Evolutionary conservation across 495 filamentous ascomycete genomes (phyloP).

Genomic region (Parathielavia appendiculata): DNA sequence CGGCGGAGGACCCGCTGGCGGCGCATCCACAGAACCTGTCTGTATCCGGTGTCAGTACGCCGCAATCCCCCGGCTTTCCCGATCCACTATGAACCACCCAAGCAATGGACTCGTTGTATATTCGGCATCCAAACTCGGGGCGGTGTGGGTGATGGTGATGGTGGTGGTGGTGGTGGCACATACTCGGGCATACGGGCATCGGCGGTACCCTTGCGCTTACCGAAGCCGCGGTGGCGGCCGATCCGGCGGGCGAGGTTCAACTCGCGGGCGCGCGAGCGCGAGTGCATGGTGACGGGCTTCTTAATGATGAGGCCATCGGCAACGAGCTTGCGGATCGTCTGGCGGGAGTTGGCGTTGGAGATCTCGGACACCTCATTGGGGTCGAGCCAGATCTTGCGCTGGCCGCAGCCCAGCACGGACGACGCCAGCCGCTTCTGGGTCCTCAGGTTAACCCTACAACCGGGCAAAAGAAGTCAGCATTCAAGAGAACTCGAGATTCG

Average conservation of each 20-base stretch:
- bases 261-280: slow-evolving; percentile 86
- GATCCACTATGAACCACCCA: slow-evolving; percentile 5
- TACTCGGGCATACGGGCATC: slow-evolving; percentile 99
- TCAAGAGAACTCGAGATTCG: not conserved
- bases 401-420: slow-evolving; percentile 94
- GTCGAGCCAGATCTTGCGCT: slow-evolving; percentile 99
- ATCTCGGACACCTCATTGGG: slow-evolving; percentile 99
- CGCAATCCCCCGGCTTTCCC: not conserved
- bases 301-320: slow-evolving; percentile 99
- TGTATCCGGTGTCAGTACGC: slow-evolving; percentile 41
- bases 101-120: not conserved
- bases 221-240: slow-evolving; percentile 95
- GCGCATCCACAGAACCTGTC: slow-evolving; percentile 98
- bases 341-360: slow-evolving; percentile 99
- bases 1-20: slow-evolving; percentile 98
- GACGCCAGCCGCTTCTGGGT: slow-evolving; percentile 99
- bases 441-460: slow-evolving; percentile 90
- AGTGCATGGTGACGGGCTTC: slow-evolving; percentile 99
- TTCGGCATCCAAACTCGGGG: not conserved
- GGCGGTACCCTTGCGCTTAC: slow-evolving; percentile 99
- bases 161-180: slow-evolving; percentile 33
- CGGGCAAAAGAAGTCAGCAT: slow-evolving; percentile 34
- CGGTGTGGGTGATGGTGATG: not conserved
- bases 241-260: slow-evolving; percentile 83
- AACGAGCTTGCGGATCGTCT: slow-evolving; percentile 99